Conservation (phyloP, 257 asterid species). For the Cordia subcordata region DNA sequence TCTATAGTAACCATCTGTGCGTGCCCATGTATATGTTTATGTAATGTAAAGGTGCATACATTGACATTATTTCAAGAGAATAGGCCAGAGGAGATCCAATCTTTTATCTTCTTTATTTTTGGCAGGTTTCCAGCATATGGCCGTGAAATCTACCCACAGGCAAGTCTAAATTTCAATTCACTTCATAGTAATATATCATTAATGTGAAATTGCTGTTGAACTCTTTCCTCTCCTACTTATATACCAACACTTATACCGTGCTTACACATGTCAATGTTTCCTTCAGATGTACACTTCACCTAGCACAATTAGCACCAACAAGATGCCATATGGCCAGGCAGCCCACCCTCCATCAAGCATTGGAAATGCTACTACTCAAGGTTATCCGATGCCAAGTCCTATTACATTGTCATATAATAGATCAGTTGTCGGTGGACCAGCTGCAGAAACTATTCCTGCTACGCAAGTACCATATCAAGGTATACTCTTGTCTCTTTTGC, state of each 20-base stretch:
- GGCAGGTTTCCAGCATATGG: conserved; percentile 30
- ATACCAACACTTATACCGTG: conserved; percentile 1
- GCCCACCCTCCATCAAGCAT: conserved; percentile 16
- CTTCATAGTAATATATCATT: not conserved
- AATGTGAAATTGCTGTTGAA: not conserved
- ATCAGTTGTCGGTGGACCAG: conserved; percentile 14
- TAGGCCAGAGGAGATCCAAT: conserved; percentile 7
- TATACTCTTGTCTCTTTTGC: not conserved
- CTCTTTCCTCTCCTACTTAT: no score
- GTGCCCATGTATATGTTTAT: not conserved
- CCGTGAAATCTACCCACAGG: conserved; percentile 30
- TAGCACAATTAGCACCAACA: conserved; percentile 12
- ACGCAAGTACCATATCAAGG: conserved; percentile 21
- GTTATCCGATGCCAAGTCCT: conserved; percentile 18
- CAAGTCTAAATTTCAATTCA: not conserved
- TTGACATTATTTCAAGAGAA: not conserved
- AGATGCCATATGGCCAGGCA: conserved; percentile 14
- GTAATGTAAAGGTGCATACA: not conserved
- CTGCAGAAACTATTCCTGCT: conserved; percentile 15
- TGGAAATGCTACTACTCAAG: conserved; percentile 16
- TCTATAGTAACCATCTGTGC: not conserved
- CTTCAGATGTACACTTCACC: conserved; percentile 20
- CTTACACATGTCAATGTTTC: not conserved
- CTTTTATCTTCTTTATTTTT: conserved; percentile 5
- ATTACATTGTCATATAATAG: conserved; percentile 20